Evolutionary conservation across 163 green algal species (phyloP).

Genomic region (Volvox carteri): DNA sequence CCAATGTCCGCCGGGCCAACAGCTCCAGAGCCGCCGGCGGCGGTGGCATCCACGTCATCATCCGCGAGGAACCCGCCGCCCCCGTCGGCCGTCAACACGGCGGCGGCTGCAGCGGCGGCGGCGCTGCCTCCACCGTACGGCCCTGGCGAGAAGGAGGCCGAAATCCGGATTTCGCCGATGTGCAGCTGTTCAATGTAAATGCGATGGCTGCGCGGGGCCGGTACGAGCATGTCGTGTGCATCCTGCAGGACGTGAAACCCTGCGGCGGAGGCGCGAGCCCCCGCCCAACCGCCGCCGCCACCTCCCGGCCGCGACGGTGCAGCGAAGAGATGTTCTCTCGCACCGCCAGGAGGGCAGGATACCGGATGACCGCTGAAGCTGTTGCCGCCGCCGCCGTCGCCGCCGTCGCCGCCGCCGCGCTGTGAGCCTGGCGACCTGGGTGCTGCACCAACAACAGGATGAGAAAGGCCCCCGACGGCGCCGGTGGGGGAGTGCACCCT

Average conservation of each 20-base stretch:
- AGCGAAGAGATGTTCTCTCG: too few relatives aligned
- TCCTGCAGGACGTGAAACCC: too few relatives aligned
- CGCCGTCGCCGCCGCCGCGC: neutral
- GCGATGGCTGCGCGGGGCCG: neutral
- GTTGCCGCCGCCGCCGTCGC: neutral
- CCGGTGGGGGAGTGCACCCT: too few relatives aligned
- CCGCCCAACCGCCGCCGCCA: neutral
- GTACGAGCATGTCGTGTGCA: neutral
- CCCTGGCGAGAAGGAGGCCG: constrained; percentile 29
- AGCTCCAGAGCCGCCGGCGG: too few relatives aligned
- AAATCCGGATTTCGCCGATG: constrained; percentile 50
- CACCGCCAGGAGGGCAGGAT: too few relatives aligned
- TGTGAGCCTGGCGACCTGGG: neutral
- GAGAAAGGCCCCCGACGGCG: too few relatives aligned
- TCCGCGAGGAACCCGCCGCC: neutral
- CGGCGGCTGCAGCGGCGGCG: neutral
- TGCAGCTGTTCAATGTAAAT: constrained; percentile 55
- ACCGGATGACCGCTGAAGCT: neutral
- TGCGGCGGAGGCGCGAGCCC: neutral
- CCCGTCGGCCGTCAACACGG: neutral
- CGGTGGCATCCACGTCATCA: neutral
- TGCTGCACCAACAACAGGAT: neutral
- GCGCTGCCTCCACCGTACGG: neutral
- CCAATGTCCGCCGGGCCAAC: neutral
- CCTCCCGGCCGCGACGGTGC: too few relatives aligned